Evolutionary conservation across 306 rosid genomes (phyloP), one percentile per base, ranked within the genome.

Genomic region (Gastrolobium villosum): DNA sequence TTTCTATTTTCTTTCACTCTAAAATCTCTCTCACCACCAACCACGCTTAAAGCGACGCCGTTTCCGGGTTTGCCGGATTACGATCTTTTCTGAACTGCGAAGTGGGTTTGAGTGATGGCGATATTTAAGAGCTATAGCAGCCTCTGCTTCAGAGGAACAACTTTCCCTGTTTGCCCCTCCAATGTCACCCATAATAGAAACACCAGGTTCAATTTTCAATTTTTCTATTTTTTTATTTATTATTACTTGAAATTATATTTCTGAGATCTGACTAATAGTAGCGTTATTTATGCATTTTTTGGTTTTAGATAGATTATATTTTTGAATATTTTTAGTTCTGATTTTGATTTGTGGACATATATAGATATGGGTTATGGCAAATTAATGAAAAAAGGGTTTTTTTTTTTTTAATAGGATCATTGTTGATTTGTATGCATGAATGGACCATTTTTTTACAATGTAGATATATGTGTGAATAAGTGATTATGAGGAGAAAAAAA

Each of bases 131-230:
- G 84, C 85, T 84, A 60, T 45, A 79, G 34, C 36, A 46, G 59
- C 50, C 65, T 73, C 34, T 86, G 84, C 82, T 70, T 84, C 81
- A 75, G 79, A 31, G 84, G 83, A 28, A 70, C 82, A 36, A n/a
- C 65, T 79, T 78, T 86, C 71, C 90, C 85, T 60, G 55, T 85
- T 76, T 87, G 80, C 80, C 84, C 85, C 77, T 84, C 86, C 75
- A 61, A 50, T 56, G 60, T 39, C 40, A 65, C 72, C 44, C 82
- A 82, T 35, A 36, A 43, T 64, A 77, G 45, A 77, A 89, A 45
- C 82, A 10, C 60, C 10, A 77, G 82, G 82, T 77, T 20, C 55
- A 3, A 5, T 52, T 37, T 76, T 31, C n/a, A n/a, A n/a, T 3
- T 65, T 35, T 34, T 30, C 53, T 7, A 2, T 10, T 36, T 20